phyloP scores from a whole-genome alignment of 306 rosid species.

The Dryas alaskensis region DNA sequence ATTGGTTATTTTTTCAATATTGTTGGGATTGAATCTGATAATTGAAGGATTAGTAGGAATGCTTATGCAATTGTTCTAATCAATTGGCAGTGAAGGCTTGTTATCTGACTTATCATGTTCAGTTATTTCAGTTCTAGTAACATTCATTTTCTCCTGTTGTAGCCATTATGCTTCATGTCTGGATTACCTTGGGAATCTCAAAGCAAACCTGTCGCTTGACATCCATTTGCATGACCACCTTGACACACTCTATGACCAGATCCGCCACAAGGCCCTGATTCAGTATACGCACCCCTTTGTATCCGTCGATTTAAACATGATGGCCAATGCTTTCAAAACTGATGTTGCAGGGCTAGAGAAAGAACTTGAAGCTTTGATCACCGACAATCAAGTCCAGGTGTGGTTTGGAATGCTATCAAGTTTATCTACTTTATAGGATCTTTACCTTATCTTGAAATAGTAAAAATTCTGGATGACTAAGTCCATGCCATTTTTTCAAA shows the following conservation, averaged over 20 bases:
- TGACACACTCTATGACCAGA: constrained; percentile 85
- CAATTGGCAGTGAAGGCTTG: not conserved
- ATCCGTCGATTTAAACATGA: constrained; percentile 82
- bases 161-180: constrained; percentile 97
- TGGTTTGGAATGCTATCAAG: constrained; percentile 25
- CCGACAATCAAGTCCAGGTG: constrained; percentile 94
- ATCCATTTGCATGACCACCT: constrained; percentile 94
- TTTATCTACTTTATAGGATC: constrained; percentile 6
- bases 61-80: constrained; percentile 2
- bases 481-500: not conserved
- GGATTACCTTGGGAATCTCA: constrained; percentile 93
- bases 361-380: constrained; percentile 96
- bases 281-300: constrained; percentile 94
- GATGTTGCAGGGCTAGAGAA: constrained; percentile 83
- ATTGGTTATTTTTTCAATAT: not conserved
- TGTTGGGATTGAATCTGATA: not conserved
- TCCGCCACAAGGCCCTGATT: constrained; percentile 94
- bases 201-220: constrained; percentile 77
- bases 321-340: constrained; percentile 98
- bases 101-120: constrained; percentile 4
- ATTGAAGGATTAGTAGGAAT: not conserved
- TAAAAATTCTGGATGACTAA: constrained; percentile 4
- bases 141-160: constrained; percentile 28
- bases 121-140: not conserved
- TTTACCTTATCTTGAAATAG: not conserved